phyloP scores from a whole-genome alignment of 164 flowering plant species.

The Vitis cinerea region DNA sequence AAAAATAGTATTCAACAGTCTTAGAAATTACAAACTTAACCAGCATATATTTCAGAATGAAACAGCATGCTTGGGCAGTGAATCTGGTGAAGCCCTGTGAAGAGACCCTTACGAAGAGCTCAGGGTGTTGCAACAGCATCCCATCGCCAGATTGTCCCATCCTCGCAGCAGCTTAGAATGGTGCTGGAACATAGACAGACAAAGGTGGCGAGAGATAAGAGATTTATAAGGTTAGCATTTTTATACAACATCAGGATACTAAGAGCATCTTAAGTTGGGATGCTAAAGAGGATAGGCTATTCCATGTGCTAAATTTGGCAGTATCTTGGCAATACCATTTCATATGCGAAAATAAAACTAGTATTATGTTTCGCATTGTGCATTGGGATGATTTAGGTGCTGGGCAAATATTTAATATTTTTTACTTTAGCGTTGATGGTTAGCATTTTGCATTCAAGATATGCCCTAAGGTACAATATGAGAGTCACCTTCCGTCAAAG shows the following conservation, averaged over 20 bases:
- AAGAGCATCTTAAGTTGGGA: not conserved
- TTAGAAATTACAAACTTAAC: not conserved
- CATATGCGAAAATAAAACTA: no score
- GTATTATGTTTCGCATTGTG: no score
- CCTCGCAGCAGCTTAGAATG: constrained; percentile 91
- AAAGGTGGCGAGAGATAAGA: no score
- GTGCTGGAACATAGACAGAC: constrained; percentile 49
- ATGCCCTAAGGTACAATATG: not conserved
- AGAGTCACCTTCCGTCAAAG: constrained; percentile 85
- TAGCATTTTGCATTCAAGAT: not conserved
- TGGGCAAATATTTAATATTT: no score
- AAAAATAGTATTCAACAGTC: no score
- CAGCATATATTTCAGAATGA: not conserved
- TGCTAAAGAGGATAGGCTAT: not conserved
- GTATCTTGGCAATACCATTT: no score
- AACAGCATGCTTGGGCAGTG: not conserved
- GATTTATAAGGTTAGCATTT: not conserved
- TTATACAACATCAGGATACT: not conserved
- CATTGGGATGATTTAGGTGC: no score
- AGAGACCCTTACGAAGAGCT: not conserved
- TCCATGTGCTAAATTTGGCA: no score
- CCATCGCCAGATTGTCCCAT: constrained; percentile 99
- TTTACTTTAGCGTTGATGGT: no score
- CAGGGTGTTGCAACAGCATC: constrained; percentile 46
- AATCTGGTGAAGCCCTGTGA: not conserved